A percentile compares a stretch with the other conserved stretches of the same genome.
phyloP scores from a whole-genome alignment of 176 grass and related monocot species.

The Oropetium thomaeum region DNA sequence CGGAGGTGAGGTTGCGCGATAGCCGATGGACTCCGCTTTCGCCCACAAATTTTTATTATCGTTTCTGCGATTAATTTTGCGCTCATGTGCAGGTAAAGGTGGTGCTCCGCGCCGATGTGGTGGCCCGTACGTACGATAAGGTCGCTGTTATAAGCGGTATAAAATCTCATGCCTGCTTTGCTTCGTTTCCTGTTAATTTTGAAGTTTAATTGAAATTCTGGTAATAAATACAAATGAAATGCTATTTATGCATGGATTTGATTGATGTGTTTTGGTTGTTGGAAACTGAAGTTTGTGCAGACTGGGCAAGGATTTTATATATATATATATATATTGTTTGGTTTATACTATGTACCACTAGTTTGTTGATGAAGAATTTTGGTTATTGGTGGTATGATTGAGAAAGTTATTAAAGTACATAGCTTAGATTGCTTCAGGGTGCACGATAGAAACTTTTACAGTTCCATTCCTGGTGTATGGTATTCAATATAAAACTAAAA shows the following conservation, averaged over 20 bases:
- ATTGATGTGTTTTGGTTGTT: neutral
- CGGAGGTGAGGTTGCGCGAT: slow-evolving; percentile 35
- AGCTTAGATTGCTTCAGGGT: neutral
- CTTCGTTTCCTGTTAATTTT: neutral
- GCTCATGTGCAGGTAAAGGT: slow-evolving; percentile 55
- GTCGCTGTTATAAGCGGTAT: slow-evolving; percentile 75
- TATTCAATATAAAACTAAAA: neutral
- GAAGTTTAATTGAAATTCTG: neutral
- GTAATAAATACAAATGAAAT: neutral
- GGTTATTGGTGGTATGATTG: neutral
- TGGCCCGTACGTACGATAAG: slow-evolving; percentile 42
- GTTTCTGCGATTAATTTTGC: neutral
- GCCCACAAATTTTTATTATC: neutral
- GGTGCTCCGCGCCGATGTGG: slow-evolving; percentile 55
- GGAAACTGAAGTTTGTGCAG: neutral
- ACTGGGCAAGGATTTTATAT: neutral
- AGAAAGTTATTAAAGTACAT: neutral
- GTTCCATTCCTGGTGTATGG: neutral
- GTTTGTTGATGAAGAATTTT: neutral
- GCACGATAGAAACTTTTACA: neutral
- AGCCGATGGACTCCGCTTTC: neutral
- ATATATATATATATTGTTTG: no score
- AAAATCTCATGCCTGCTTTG: neutral
- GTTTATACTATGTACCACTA: neutral
- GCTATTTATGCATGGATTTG: neutral